Conservation (phyloP, 768 basidiomycete genomes). For the Tulasnella calospora region DNA sequence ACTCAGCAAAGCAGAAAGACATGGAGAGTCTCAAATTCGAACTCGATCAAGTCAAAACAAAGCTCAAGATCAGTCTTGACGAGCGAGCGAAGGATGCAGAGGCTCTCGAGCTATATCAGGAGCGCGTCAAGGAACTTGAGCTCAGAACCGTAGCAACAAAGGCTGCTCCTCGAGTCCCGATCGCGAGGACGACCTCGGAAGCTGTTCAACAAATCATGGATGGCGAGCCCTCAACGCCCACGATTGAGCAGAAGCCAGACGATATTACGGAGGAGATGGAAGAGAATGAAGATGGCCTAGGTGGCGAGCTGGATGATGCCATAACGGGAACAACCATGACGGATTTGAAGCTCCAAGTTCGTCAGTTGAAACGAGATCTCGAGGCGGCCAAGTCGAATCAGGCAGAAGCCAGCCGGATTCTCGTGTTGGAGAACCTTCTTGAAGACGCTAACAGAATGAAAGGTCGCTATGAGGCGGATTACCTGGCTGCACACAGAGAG, state of each 20-base stretch:
- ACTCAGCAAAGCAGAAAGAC: slow-evolving; percentile 61
- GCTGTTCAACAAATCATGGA: slow-evolving; percentile 38
- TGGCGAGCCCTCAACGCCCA: slow-evolving; percentile 11
- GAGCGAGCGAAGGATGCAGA: slow-evolving; percentile 78
- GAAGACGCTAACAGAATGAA: slow-evolving; percentile 91
- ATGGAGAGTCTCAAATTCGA: slow-evolving; percentile 67
- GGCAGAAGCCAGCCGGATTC: slow-evolving; percentile 64
- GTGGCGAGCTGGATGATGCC: slow-evolving; percentile 83
- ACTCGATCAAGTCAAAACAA: slow-evolving; percentile 67
- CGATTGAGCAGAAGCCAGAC: slow-evolving; percentile 34
- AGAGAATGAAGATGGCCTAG: slow-evolving; percentile 54
- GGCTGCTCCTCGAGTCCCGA: slow-evolving; percentile 14
- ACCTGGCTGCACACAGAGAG: slow-evolving; percentile 76
- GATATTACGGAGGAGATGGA: slow-evolving; percentile 36
- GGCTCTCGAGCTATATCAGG: slow-evolving; percentile 82
- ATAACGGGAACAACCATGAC: slow-evolving; percentile 82
- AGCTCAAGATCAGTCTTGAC: slow-evolving; percentile 59
- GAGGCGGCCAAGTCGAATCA: slow-evolving; percentile 68
- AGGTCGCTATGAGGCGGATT: slow-evolving; percentile 81
- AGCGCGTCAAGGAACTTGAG: slow-evolving; percentile 84
- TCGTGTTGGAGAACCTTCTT: slow-evolving; percentile 86
- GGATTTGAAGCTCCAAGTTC: slow-evolving; percentile 82
- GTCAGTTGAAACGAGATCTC: slow-evolving; percentile 75
- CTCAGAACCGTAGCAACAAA: slow-evolving; percentile 46
- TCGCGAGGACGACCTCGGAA: slow-evolving; percentile 37